Evolutionary conservation across 345 rosid species (phyloP).

Genomic region (Citrus reticulata): DNA sequence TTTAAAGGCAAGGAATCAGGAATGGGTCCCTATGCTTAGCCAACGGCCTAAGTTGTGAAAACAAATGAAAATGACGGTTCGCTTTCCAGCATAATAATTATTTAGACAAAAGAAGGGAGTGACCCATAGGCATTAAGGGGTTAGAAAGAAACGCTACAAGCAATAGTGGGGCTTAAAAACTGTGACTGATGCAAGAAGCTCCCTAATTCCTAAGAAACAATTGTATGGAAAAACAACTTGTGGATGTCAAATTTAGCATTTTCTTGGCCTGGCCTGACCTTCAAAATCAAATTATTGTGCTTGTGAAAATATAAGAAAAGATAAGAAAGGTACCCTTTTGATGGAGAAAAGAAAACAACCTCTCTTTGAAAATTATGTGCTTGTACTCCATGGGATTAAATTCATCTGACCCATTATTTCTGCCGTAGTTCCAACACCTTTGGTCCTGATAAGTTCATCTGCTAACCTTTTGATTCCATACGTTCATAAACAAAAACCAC

Average conservation of each 20-base stretch:
- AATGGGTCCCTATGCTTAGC: no score
- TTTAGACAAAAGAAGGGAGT: not conserved
- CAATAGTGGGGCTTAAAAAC: not conserved
- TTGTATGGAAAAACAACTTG: not conserved
- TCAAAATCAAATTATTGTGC: conserved; percentile 1
- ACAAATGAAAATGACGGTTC: no score
- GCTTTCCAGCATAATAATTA: no score
- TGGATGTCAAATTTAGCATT: not conserved
- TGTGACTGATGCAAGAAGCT: not conserved
- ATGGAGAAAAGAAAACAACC: not conserved
- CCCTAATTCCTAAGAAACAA: not conserved
- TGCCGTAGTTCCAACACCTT: not conserved
- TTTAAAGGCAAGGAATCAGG: no score
- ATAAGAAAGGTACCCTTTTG: not conserved
- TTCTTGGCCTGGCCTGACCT: not conserved
- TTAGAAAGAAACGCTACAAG: not conserved
- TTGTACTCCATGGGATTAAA: not conserved
- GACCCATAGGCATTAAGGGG: not conserved
- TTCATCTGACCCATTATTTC: not conserved
- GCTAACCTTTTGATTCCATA: no score
- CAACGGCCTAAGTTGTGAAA: no score
- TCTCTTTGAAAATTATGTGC: not conserved
- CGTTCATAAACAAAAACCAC: no score
- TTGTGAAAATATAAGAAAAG: not conserved
- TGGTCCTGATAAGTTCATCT: not conserved